A percentile compares a stretch with the other conserved stretches of the same genome.
Evolutionary conservation across 331 rosid species (phyloP).

Genomic region (Malus hybrid): DNA sequence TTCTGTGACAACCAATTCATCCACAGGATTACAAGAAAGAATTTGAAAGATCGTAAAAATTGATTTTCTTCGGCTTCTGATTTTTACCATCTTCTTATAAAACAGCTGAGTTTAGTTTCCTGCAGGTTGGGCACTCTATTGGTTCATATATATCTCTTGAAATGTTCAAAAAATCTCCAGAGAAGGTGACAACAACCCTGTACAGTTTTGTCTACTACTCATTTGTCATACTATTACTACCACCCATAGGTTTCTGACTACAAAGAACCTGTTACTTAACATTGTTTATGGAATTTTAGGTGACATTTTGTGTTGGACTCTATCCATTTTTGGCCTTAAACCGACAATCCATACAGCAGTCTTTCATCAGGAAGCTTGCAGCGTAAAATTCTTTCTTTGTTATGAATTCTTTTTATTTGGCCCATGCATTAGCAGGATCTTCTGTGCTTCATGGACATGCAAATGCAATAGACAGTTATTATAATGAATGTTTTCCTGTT

Average conservation of each 20-base stretch:
- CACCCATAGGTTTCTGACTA: conserved; percentile 16
- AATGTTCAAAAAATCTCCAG: conserved; percentile 42
- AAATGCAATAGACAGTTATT: background rate
- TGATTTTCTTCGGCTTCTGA: background rate
- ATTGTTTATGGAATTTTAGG: conserved; percentile 40
- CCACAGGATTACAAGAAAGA: background rate
- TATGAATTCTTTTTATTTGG: background rate
- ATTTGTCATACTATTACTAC: conserved; percentile 8
- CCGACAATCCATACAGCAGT: conserved; percentile 44
- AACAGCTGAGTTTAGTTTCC: conserved; percentile 9
- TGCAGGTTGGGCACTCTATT: conserved; percentile 87
- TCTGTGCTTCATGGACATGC: background rate
- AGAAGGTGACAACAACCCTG: conserved; percentile 43
- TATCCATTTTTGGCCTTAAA: conserved; percentile 80
- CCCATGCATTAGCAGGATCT: background rate
- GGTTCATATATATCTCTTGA: conserved; percentile 72
- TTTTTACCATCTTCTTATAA: conserved; percentile 9
- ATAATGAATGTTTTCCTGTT: background rate
- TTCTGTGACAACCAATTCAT: background rate
- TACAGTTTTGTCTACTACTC: background rate
- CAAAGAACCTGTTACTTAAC: conserved; percentile 10
- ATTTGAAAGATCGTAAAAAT: background rate
- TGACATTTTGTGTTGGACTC: conserved; percentile 56
- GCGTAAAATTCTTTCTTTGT: conserved; percentile 31
- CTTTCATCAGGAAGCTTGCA: conserved; percentile 37